These are phyloP conservation scores for Melanopsichium pennsylvanicum DNA, from an alignment of 1,284 basidiomycete species.

Conservation along the genomic window DNA sequence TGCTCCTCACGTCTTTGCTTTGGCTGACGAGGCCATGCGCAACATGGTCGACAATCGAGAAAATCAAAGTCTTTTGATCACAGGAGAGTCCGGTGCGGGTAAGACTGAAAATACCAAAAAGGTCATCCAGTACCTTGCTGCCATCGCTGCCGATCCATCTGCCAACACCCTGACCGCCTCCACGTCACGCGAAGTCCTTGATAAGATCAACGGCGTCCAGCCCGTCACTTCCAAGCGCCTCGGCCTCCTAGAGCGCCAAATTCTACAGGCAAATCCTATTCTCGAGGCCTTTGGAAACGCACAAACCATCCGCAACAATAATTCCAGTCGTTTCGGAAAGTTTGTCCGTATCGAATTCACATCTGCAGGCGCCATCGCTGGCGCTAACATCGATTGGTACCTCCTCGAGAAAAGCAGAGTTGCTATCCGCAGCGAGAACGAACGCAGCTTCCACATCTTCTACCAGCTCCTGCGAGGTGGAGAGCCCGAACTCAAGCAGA, in stretches of 20 bases:
- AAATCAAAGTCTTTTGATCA: constrained; percentile 97
- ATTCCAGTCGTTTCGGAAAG: constrained; percentile 96
- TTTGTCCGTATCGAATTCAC: constrained; percentile 97
- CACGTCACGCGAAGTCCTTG: constrained; percentile 54
- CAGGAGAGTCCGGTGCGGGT: constrained; percentile 98
- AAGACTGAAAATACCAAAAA: constrained; percentile 99
- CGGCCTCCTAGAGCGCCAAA: constrained; percentile 92
- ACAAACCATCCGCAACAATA: constrained; percentile 98
- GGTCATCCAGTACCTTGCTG: constrained; percentile 98
- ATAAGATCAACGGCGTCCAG: constrained; percentile 53
- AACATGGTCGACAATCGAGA: constrained; percentile 97
- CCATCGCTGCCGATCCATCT: constrained; percentile 77
- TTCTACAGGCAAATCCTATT: constrained; percentile 96
- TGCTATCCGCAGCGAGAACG: constrained; percentile 67
- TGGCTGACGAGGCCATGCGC: constrained; percentile 96
- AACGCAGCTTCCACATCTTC: constrained; percentile 95
- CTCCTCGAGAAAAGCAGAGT: constrained; percentile 96
- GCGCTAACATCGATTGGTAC: constrained; percentile 99
- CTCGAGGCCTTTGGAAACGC: constrained; percentile 98
- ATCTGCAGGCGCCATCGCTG: constrained; percentile 91
- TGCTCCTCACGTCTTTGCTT: constrained; percentile 94
- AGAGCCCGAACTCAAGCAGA: constrained; percentile 67
- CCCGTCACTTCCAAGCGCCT: constrained; percentile 67
- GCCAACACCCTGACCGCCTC: constrained; percentile 44
- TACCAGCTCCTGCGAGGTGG: constrained; percentile 75